Evolutionary conservation across 2,329 filamentous ascomycete genomes (phyloP), one percentile per base, ranked within the genome.

Genomic region (Neonectria sp.): DNA sequence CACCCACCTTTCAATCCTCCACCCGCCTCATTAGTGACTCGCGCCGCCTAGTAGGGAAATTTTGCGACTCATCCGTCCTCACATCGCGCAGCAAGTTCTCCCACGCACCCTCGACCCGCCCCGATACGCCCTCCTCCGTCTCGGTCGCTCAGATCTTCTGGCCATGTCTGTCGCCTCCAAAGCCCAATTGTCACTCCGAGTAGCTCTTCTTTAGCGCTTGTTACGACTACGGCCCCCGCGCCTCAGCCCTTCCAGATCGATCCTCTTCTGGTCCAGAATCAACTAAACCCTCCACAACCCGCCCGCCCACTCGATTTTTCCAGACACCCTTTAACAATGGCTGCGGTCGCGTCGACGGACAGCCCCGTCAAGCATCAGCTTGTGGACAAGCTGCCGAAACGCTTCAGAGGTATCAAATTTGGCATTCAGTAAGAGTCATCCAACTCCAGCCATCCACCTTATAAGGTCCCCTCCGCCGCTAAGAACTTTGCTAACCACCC

Each of bases 351-450:
- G 25, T 67, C 74, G 8, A 70, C 77, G 17, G 76, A 79, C 40
- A 78, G 76, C 60, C 81, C 83, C 33, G 80, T 90, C 76, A 98
- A 98, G 87, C 91, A 94, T 85, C 95, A 97, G 88, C 92, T 98
- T 79, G 89, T 94, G 60, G 95, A 98, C 82, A 91, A 91, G 79
- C 88, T 94, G 63, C 95, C 95, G 37, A 97, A 97, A 85, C 92
- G 94, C 77, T 97, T 98, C 85, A 95, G 92, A 80, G 92, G 95
- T 78, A 89, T 98, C 80, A 95, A 97, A 79, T 98, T 98, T 82
- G 95, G 95, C 77, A 93, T 98, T 69, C 90, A 97, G 91, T 95
- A 84, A 68, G 74, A 57, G 37, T 74, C 88, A 77, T n/a, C 55
- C 15, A n/a, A 27, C 24, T 21, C 27, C 21, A 15, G 31, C 25